Evolutionary conservation across 257 asterid genomes (phyloP), one percentile per base, ranked within the genome.

Genomic region (Solanum ossicruentum): DNA sequence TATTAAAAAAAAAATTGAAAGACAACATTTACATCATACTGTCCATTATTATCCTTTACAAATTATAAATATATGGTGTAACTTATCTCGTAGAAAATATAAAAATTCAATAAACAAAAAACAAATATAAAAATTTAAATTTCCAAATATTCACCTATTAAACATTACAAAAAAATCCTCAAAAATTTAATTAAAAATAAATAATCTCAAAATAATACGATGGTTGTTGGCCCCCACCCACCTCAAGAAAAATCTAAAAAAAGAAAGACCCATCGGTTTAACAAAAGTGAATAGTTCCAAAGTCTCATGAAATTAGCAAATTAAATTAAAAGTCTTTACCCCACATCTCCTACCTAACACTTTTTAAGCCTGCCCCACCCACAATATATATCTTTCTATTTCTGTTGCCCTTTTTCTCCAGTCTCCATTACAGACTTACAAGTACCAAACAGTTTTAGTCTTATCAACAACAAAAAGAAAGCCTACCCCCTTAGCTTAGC

Each of bases 261-360:
- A 75, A 49, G 23, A 49, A 75, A 51, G 26, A 15, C 63, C 75
- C 86, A 82, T 71, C 70, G 73, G 87, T 90, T 60, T 86, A 83
- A 86, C 83, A 86, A 87, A 86, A 65, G 84, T 77, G 70, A 85
- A 85, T 83, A 60, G 83, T 84, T 71, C 69, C 86, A 61, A 80
- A 51, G 41, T 81, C 75, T 70, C 11, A 16, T 70, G 54, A 12
- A 70, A 39, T 83, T 4, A 73, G 52, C 85, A 69, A 86, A 87
- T 89, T 69, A 85, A 79, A 36, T 36, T 36, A 36, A 36, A 36
- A 66, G 20, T 60, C 67, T 39, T 60, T 45, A 47, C 75, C 47
- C 54, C 57, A 54, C 56, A 16, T 41, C 66, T 20, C 79, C 66
- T 43, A 49, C 85, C 45, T 36, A 45, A 63, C 72, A 55, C 85